Evolutionary conservation across 23 red algal genomes (phyloP).

Genomic region (Chondrus crispus): DNA sequence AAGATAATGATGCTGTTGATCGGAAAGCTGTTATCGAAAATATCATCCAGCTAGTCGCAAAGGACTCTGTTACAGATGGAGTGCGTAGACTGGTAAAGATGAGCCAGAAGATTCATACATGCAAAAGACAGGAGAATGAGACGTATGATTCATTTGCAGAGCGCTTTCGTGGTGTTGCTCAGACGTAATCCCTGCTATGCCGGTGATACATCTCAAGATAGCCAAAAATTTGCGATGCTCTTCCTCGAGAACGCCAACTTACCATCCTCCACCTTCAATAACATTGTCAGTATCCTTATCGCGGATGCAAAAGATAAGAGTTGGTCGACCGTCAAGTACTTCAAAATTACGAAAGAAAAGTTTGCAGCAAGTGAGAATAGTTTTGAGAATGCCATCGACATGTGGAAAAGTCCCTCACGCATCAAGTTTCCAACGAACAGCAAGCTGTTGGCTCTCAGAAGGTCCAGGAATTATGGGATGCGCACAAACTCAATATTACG

Average conservation of each 20-base stretch:
- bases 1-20: background rate
- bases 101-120: background rate
- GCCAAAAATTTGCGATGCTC: constrained; percentile 13
- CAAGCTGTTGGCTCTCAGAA: too few relatives aligned
- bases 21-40: background rate
- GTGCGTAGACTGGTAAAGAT: background rate
- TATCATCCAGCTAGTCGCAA: background rate
- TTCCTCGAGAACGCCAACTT: background rate
- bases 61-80: background rate
- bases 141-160: background rate
- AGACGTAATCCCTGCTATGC: too few relatives aligned
- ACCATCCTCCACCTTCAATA: background rate
- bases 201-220: too few relatives aligned
- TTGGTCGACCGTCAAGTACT: too few relatives aligned
- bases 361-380: too few relatives aligned
- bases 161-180: background rate
- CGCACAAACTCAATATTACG: too few relatives aligned
- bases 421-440: too few relatives aligned
- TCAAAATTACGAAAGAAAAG: too few relatives aligned
- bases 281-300: constrained; percentile 2
- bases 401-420: too few relatives aligned
- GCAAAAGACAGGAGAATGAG: background rate
- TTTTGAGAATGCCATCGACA: too few relatives aligned
- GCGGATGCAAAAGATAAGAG: too few relatives aligned
- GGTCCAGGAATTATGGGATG: too few relatives aligned